Base-by-base conservation (phyloP, 2,329 filamentous ascomycete genomes). In the Hypoxylon sp. region DNA sequence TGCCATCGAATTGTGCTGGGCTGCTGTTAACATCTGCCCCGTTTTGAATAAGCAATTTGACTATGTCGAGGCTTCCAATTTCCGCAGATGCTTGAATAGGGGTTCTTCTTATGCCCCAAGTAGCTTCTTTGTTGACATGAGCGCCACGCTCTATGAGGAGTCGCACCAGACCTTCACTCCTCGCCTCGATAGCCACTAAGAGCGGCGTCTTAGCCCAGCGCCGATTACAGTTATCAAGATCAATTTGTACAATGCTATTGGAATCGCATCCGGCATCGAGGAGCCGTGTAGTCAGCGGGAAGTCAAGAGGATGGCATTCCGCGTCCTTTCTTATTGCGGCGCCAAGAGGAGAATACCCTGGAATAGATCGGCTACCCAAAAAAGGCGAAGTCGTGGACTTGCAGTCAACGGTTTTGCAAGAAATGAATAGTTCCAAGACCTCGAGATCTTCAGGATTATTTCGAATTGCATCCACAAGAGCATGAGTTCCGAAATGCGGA, bases 41-140 rank as follows among this genome's bases (percentile, higher is more conserved):
- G 11, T 54, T 50, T 1, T 48, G 41, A 13, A 73, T 56, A 5
- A 73, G 59, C 11, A 70, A 24, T 11, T 65, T 52, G 4, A 68
- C 58, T 13, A 71, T 65, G 2, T 67, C 61, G 7, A 69, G 30
- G 7, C 55, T 51, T 0, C 68, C 69, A 11, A 51, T 3, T 28
- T 62, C 28, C 8, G 68, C 68, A 1, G 70, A 69, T 6, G 61
- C 59, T 26, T 73, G 71, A 10, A 73, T 47, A 2, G 71, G 67
- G 2, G 69, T 71, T 20, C 24, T 34, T 6, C 13, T 64, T 7
- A 67, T 43, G 1, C 55, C 51, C 8, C 57, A 17, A 2, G 6
- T 44, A 10, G 68, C 56, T 6, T 49, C 34, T 39, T 55, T 49
- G 46, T 71, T 71, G 20, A 71, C 32, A 15, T 67, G 11, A 2